Evolutionary conservation across 169 alveolate genomes (phyloP).

Genomic region (Toxoplasma gondii): DNA sequence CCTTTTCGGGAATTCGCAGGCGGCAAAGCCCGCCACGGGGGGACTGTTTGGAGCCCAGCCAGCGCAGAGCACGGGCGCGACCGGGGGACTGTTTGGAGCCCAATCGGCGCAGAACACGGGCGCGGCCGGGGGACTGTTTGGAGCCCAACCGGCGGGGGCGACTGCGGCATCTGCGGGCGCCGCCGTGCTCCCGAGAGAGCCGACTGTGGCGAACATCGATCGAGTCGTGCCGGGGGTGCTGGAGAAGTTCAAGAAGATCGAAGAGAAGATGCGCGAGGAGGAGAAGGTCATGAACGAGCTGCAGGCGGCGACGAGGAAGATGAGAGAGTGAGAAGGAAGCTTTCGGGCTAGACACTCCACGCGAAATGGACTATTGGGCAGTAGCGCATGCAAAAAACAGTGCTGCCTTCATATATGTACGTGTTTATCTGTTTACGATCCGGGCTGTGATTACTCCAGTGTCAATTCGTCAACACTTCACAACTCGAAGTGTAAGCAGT

Average conservation of each 20-base stretch:
- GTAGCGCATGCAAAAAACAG: neutral
- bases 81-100: neutral
- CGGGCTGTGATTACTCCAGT: neutral
- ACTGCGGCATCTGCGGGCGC: neutral
- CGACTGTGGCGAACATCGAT: slow-evolving; percentile 31
- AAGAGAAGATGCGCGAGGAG: neutral
- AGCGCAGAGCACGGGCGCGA: neutral
- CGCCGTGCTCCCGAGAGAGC: slow-evolving; percentile 12
- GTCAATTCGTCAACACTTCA: too few species aligned
- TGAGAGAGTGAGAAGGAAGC: neutral
- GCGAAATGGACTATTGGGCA: neutral
- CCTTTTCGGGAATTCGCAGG: neutral
- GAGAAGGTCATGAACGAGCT: neutral
- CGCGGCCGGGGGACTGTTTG: slow-evolving; percentile 1
- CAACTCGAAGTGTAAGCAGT: too few species aligned
- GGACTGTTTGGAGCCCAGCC: neutral
- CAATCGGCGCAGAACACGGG: neutral
- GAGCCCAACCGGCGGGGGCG: neutral
- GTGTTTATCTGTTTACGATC: neutral
- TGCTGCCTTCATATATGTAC: neutral
- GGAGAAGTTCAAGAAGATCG: slow-evolving; percentile 33
- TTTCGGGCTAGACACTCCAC: too few species aligned
- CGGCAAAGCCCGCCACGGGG: slow-evolving; percentile 9
- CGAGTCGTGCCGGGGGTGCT: slow-evolving; percentile 19
- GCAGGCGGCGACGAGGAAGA: neutral